Evolutionary conservation across 441 rosid genomes (phyloP), one percentile per base, ranked within the genome.

Genomic region (Corymbia citriodora): DNA sequence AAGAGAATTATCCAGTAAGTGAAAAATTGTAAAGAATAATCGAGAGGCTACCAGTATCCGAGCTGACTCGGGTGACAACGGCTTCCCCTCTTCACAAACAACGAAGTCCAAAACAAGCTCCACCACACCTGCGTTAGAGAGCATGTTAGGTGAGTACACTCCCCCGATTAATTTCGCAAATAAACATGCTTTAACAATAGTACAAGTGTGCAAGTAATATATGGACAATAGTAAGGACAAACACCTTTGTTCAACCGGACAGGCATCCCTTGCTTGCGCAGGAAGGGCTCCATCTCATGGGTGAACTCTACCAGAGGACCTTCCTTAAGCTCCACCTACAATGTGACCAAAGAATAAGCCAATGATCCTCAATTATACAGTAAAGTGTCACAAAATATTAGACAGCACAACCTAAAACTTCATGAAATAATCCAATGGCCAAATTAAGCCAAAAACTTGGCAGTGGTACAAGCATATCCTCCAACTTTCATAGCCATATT

Each of bases 211-310:
- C 57, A n/a, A 12, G 63, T 23, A 10, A 29, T 57, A 33, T 11
- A 86, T 45, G 88, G 70, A 74, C 53, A 17, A 87, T 91, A 61
- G 82, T 61, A 79, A 90, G 33, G 12, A 59, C 55, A 87, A 57
- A 52, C 70, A 98, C 99, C 99, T 95, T 94, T 96, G 95, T 97
- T 98, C 93, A 98, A 93, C 88, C 99, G 95, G 90, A 98, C 99
- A 90, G 99, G 99, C 97, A 98, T 91, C 70, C 98, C 99, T 94
- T 96, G 99, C 92, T 97, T 97, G 88, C 99, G 96, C 90, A 97
- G 90, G 88, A 96, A 93, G 10, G 99, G 99, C 93, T 98, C 99
- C 99, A 98, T 97, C 91, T 98, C 99, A 95, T 97, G 99, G 14
- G 99, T 94, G 93, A 98, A 97, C 92, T 97, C 99, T 87, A 96